Percentiles rank a stretch among this genome's conserved stretches.
phyloP scores from a whole-genome alignment of 129 eudicot species.

The carrot (Daucus carota) region DH1_v3.0 NC_030383.2:48301001-48301500 shows the following conservation, averaged over 20 bases:
- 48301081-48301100: too few species aligned
- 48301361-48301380: constrained; percentile 46
- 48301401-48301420: constrained; percentile 37
- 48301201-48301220: constrained; percentile 36
- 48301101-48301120: too few species aligned
- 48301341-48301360: constrained; percentile 21
- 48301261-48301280: constrained; percentile 12
- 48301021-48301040: too few species aligned
- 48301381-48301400: constrained; percentile 32
- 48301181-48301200: constrained; percentile 10
- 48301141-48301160: too few species aligned
- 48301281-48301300: constrained; percentile 11
- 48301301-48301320: constrained; percentile 1
- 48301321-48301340: constrained; percentile 19
- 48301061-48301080: too few species aligned
- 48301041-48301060: too few species aligned
- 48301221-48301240: constrained; percentile 27
- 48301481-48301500: background rate
- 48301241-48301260: constrained; percentile 13
- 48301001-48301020: too few species aligned
- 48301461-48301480: background rate
- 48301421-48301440: background rate
- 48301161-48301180: background rate
- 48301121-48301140: too few species aligned
- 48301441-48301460: background rate